phyloP scores from a whole-genome alignment of 345 rosid genomes.

The Pistacia vera region DNA sequence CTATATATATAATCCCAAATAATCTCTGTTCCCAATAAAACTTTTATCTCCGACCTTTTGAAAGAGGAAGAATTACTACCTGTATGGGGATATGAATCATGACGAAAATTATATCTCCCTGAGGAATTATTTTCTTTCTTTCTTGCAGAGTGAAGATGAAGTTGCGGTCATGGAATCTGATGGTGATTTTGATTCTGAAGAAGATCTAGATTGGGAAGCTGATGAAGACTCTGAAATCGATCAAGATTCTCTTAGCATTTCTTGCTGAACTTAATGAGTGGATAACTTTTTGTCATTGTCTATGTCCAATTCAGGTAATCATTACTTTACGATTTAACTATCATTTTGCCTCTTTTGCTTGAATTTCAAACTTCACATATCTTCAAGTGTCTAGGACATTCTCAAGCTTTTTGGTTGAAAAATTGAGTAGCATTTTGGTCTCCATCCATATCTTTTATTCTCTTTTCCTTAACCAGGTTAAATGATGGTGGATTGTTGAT shows the following conservation, averaged over 20 bases:
- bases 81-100: background rate
- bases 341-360: background rate
- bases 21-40: background rate
- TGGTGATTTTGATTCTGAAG: slow-evolving; percentile 27
- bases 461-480: background rate
- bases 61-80: background rate
- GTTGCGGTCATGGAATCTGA: slow-evolving; percentile 28
- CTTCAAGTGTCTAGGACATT: background rate
- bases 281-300: background rate
- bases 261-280: background rate
- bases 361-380: background rate
- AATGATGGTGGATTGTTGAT: background rate
- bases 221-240: slow-evolving; percentile 45
- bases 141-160: slow-evolving; percentile 58
- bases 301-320: slow-evolving; percentile 25
- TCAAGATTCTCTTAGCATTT: slow-evolving; percentile 13
- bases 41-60: background rate
- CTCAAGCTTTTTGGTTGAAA: background rate
- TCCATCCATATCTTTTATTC: background rate
- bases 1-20: background rate
- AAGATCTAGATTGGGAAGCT: slow-evolving; percentile 42
- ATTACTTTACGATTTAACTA: background rate
- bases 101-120: slow-evolving; percentile 22
- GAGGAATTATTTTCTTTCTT: slow-evolving; percentile 18
- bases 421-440: background rate